Evolutionary conservation across 441 rosid species (phyloP).

Genomic region (Aquilaria agallochum): DNA sequence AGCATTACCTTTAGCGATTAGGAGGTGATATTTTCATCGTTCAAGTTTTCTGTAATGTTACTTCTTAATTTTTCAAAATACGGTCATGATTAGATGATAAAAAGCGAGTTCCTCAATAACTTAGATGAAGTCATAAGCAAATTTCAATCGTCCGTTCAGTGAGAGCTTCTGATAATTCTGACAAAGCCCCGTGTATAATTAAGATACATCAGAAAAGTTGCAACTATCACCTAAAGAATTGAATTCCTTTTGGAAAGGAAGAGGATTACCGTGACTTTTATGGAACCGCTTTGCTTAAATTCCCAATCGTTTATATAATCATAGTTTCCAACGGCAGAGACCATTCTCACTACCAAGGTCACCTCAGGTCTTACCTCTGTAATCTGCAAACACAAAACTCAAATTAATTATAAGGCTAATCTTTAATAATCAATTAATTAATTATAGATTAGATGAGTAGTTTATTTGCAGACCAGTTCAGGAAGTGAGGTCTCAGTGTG

Average conservation of each 20-base stretch:
- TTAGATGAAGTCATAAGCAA: too few relatives aligned
- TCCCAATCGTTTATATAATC: conserved; percentile 69
- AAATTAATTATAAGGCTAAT: background rate
- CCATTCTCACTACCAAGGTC: conserved; percentile 49
- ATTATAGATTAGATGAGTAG: too few relatives aligned
- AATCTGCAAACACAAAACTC: conserved; percentile 26
- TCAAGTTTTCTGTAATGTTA: too few relatives aligned
- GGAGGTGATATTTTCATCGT: too few relatives aligned
- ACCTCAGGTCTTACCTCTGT: conserved; percentile 59
- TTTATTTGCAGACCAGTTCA: conserved; percentile 18
- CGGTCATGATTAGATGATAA: too few relatives aligned
- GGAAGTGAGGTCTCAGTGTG: conserved; percentile 55
- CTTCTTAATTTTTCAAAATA: too few relatives aligned
- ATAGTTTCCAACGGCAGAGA: conserved; percentile 51
- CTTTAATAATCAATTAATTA: too few relatives aligned
- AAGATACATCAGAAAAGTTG: background rate
- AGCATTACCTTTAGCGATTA: too few relatives aligned
- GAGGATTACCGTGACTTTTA: conserved; percentile 23
- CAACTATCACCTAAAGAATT: background rate
- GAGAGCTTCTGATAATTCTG: too few relatives aligned
- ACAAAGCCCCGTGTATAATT: too few relatives aligned
- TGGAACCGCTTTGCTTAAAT: conserved; percentile 70
- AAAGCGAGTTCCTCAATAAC: too few relatives aligned
- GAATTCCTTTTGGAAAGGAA: background rate
- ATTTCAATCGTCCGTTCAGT: too few relatives aligned